Base-by-base conservation (phyloP, 805 yeast genomes). In the Yamadazyma ubonensis region DNA sequence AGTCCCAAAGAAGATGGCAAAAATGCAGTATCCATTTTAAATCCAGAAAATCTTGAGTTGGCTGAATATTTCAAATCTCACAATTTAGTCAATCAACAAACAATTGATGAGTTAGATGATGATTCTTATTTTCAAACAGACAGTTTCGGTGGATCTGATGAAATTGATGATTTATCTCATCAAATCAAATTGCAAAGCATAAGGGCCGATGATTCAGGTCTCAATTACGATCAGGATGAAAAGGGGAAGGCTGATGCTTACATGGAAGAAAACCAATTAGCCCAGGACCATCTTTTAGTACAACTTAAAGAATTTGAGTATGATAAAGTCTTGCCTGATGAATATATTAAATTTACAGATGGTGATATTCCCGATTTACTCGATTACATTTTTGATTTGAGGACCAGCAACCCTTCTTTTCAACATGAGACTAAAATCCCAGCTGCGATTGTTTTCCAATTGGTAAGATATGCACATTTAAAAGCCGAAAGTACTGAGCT, bases 381-480 rank as follows among this genome's bases (percentile, higher is more conserved):
- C 32, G 75, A 77, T 44, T 76, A 67, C 45, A 62, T 75, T 15
- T 74, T 76, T 42, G 50, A 54, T 11, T 53, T 77, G 29, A 70
- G 78, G 48, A 71, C 67, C 17, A 60, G 70, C 5, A 56, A 65
- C 28, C 33, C 52, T 1, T 41, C 57, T 5, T 51, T 41, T 31
- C 78, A 73, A 41, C 76, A 73, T 43, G 70, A 71, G 33, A 61
- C 82, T 4, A 67, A 73, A 22, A 63, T 78, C 17, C 88, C 91
- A 0, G 89, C 93, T 0, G 79, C 86, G 1, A 70, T 83, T 5
- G 61, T 83, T 0, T 85, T 73, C 50, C 91, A 84, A 56, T 73
- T 85, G 53, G 57, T 83, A n/a, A 63, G 91, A 49, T 85, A 80
- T 52, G 78, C 88, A 1, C 81, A 78, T 47, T 68, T 69, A 40